Conservation (phyloP, 306 rosid genomes). For the Canavalia ensiformis region DNA sequence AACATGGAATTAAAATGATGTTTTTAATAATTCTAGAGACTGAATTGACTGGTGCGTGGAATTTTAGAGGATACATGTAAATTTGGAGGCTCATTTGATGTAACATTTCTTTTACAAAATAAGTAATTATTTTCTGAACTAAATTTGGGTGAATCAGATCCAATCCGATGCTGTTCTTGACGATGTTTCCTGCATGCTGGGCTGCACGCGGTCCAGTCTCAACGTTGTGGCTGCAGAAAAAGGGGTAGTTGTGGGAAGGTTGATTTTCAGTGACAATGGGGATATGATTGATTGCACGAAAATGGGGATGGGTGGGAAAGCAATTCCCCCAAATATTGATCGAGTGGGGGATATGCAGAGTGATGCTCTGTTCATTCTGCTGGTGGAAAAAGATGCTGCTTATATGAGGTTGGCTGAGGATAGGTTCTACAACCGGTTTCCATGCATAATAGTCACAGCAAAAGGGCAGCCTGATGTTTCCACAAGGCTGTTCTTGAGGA, state of each 20-base stretch:
- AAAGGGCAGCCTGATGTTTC: constrained; percentile 96
- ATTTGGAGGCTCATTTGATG: too few relatives aligned
- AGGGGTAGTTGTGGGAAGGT: constrained; percentile 91
- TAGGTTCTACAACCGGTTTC: constrained; percentile 87
- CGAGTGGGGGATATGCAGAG: constrained; percentile 95
- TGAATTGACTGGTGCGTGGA: too few relatives aligned
- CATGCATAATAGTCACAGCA: constrained; percentile 79
- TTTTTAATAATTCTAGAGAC: too few relatives aligned
- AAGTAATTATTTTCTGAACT: too few relatives aligned
- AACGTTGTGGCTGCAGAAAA: constrained; percentile 90
- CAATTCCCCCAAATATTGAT: constrained; percentile 89
- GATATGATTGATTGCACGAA: constrained; percentile 96
- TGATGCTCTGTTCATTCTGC: constrained; percentile 82
- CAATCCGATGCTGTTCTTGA: constrained; percentile 90
- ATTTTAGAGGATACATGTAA: too few relatives aligned
- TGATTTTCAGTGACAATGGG: constrained; percentile 91
- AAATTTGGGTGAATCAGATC: constrained; percentile 22
- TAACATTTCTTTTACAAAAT: too few relatives aligned
- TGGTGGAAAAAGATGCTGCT: constrained; percentile 97
- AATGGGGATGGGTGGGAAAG: constrained; percentile 98
- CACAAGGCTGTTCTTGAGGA: constrained; percentile 85
- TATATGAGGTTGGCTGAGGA: constrained; percentile 93
- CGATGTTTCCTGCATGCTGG: constrained; percentile 88
- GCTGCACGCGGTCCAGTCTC: constrained; percentile 87
- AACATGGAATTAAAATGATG: too few relatives aligned